Percentiles rank a stretch among this genome's conserved stretches.
Evolutionary conservation across 1,139 yeast species (phyloP).

Genomic region (Geotrichum siamense): DNA sequence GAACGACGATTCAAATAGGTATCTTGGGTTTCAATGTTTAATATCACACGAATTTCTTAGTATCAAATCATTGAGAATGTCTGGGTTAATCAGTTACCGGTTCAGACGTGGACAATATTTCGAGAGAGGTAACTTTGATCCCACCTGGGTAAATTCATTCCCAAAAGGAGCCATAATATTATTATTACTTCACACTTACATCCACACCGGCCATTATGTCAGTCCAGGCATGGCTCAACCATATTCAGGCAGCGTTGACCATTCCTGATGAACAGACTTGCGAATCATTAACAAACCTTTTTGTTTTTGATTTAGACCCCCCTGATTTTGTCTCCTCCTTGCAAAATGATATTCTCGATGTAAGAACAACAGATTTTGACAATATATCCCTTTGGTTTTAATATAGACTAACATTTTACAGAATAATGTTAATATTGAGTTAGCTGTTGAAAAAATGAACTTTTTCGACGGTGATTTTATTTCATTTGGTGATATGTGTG

Average conservation of each 20-base stretch:
- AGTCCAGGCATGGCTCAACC: constrained; percentile 23
- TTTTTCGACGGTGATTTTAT: constrained; percentile 43
- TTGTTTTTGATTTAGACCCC: constrained; percentile 26
- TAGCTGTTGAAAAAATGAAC: constrained; percentile 35
- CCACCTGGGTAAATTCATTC: no score
- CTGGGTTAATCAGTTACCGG: no score
- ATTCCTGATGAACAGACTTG: constrained; percentile 18
- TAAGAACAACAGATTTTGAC: constrained; percentile 14
- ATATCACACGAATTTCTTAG: no score
- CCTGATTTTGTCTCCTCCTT: constrained; percentile 30
- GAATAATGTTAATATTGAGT: constrained; percentile 24
- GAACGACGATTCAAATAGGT: no score
- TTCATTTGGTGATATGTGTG: constrained; percentile 48
- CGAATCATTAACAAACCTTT: constrained; percentile 22
- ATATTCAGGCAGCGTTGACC: constrained; percentile 18
- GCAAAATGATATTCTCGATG: constrained; percentile 31
- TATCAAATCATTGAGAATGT: no score
- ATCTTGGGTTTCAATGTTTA: no score
- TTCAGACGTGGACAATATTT: no score
- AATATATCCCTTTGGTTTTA: no score
- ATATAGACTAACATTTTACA: constrained; percentile 4
- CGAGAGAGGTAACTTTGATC: no score
- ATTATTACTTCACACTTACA: no score
- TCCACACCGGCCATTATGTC: constrained; percentile 26
- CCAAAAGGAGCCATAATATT: no score